These are phyloP conservation scores for Gracilaria caudata DNA, from an alignment of 23 red algal genomes.

Conservation along the genomic window DNA sequence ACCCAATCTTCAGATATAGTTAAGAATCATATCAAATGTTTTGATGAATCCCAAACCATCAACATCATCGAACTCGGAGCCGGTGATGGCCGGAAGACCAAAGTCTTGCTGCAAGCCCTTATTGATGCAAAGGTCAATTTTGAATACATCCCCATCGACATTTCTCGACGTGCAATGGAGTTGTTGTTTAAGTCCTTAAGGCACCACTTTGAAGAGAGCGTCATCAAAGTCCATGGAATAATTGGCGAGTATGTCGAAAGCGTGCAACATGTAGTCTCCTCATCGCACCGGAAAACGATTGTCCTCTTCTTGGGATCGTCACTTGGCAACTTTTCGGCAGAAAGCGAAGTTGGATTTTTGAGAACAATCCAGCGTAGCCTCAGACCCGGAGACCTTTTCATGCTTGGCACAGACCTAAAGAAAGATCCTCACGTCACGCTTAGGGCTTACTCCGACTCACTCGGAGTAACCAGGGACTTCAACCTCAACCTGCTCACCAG, in stretches of 20 bases:
- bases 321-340: conserved; percentile 82
- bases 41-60: conserved; percentile 12
- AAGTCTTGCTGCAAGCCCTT: conserved; percentile 63
- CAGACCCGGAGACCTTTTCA: conserved; percentile 68
- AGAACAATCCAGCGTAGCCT: conserved; percentile 35
- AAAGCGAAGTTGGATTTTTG: conserved; percentile 55
- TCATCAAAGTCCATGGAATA: conserved; percentile 73
- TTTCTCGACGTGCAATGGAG: conserved; percentile 76
- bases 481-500: conserved; percentile 88
- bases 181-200: conserved; percentile 25
- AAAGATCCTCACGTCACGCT: conserved; percentile 72
- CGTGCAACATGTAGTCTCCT: conserved; percentile 44
- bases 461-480: conserved; percentile 80
- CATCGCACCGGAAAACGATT: conserved; percentile 39
- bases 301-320: conserved; percentile 88
- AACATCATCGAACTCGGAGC: conserved; percentile 97
- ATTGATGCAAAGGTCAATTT: conserved; percentile 45
- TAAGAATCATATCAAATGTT: conserved; percentile 27
- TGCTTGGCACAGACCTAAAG: conserved; percentile 86
- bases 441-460: conserved; percentile 78
- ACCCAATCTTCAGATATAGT: conserved; percentile 65
- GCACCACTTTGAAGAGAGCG: neutral
- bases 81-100: conserved; percentile 92
- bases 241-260: conserved; percentile 83
- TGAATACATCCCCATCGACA: conserved; percentile 89